Conservation (phyloP, 1,284 basidiomycete species). For the Fomitopsis betulina region DNA sequence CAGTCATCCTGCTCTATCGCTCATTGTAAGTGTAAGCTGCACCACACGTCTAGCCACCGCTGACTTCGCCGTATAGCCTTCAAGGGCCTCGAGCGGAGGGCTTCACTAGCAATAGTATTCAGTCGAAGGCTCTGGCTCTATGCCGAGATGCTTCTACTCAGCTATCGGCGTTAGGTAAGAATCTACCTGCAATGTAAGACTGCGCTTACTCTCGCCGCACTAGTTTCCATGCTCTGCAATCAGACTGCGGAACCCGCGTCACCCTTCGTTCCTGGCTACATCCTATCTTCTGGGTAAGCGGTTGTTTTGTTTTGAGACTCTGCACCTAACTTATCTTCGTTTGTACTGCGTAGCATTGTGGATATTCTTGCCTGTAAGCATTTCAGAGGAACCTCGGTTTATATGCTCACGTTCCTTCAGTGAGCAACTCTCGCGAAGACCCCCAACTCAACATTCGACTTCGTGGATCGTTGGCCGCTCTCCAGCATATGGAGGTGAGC, state of each 20-base stretch:
- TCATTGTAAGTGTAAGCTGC: slow-evolving; percentile 55
- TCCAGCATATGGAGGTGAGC: slow-evolving; percentile 7
- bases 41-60: not conserved
- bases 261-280: slow-evolving; percentile 5
- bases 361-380: slow-evolving; percentile 5
- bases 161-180: slow-evolving; percentile 6
- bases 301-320: not conserved
- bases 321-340: not conserved
- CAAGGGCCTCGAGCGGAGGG: slow-evolving; percentile 2
- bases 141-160: slow-evolving; percentile 8
- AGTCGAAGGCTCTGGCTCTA: slow-evolving; percentile 2
- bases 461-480: not conserved
- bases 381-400: not conserved
- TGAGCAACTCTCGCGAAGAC: slow-evolving; percentile 1
- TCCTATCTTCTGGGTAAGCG: slow-evolving; percentile 6
- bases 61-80: not conserved
- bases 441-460: not conserved
- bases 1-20: slow-evolving; percentile 68
- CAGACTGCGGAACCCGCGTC: slow-evolving; percentile 1
- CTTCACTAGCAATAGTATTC: slow-evolving; percentile 1
- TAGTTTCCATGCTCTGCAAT: slow-evolving; percentile 5
- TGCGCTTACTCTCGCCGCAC: not conserved
- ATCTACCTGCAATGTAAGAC: not conserved
- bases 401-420: not conserved
- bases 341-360: not conserved